These are phyloP conservation scores for Chlamydomonas sp. DNA, from an alignment of 139 green algal genomes.

Conservation along the genomic window DNA sequence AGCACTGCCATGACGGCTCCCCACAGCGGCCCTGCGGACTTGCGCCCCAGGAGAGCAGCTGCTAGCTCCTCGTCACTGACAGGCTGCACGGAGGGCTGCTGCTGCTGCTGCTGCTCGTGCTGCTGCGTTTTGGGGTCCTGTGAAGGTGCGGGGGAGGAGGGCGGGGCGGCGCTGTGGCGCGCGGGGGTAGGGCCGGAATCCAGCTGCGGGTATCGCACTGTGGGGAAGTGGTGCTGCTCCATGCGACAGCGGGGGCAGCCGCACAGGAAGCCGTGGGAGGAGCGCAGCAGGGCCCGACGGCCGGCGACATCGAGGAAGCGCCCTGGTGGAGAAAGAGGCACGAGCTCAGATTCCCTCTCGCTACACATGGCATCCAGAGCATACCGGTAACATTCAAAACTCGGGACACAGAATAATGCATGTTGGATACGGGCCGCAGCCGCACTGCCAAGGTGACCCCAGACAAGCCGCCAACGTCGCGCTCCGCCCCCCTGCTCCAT, in stretches of 20 bases:
- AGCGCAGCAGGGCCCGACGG: slow-evolving; percentile 4
- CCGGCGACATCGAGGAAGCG: slow-evolving; percentile 10
- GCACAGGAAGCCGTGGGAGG: slow-evolving; percentile 37
- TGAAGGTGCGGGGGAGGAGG: background rate
- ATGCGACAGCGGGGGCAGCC: slow-evolving; percentile 31
- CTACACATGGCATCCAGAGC: too few species aligned
- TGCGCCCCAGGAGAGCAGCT: background rate
- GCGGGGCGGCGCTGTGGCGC: too few species aligned
- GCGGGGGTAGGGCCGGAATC: background rate
- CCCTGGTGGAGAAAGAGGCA: background rate
- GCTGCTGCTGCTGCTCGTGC: background rate
- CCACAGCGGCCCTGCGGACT: background rate
- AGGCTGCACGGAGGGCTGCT: background rate
- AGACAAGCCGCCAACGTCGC: too few species aligned
- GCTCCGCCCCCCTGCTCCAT: too few species aligned
- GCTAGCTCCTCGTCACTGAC: background rate
- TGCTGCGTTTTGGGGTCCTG: background rate
- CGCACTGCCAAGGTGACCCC: too few species aligned
- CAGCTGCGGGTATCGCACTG: background rate
- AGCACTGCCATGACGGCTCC: slow-evolving; percentile 7
- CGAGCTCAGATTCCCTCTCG: too few species aligned
- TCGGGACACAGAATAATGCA: too few species aligned
- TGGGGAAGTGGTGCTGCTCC: slow-evolving; percentile 38
- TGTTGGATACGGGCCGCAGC: too few species aligned
- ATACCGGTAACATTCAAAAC: too few species aligned